A percentile compares a stretch with the other conserved stretches of the same genome.
These are phyloP conservation scores for Tolypocladium tundrense DNA, from an alignment of 2,329 filamentous ascomycete species.

Conservation along the genomic window DNA sequence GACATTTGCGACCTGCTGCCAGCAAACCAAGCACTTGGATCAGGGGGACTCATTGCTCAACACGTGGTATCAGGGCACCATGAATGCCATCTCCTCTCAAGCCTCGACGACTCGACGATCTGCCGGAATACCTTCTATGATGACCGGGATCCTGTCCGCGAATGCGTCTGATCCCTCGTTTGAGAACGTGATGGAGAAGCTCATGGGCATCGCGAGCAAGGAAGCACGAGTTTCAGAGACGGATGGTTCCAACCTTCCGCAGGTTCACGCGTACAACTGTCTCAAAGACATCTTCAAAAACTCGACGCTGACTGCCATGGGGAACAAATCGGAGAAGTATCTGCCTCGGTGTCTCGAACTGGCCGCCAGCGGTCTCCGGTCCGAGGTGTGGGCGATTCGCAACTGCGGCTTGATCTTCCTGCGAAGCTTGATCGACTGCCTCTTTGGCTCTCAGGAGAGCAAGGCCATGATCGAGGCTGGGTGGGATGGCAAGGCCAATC, in stretches of 20 bases:
- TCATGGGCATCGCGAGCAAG: conserved; percentile 47
- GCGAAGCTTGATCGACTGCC: conserved; percentile 68
- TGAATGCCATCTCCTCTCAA: conserved; percentile 63
- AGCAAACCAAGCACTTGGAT: conserved; percentile 43
- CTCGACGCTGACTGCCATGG: conserved; percentile 62
- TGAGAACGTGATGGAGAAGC: conserved; percentile 49
- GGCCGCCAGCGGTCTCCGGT: conserved; percentile 70
- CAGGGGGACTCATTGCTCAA: conserved; percentile 38
- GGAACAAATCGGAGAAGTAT: conserved; percentile 62
- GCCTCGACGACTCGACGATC: conserved; percentile 80
- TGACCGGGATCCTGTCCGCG: conserved; percentile 69
- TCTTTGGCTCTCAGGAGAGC: conserved; percentile 68
- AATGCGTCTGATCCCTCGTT: conserved; percentile 52
- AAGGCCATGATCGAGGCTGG: conserved; percentile 50
- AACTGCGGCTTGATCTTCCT: conserved; percentile 90
- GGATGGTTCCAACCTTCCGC: conserved; percentile 61
- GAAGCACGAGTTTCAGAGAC: conserved; percentile 44
- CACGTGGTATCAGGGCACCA: conserved; percentile 62
- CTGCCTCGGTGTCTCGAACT: conserved; percentile 65
- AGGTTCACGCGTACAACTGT: conserved; percentile 92
- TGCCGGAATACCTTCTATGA: conserved; percentile 79
- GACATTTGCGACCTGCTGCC: conserved; percentile 75
- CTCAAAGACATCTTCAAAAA: conserved; percentile 87
- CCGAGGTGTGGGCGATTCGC: conserved; percentile 82
- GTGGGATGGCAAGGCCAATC: conserved; percentile 53